Percentiles rank a stretch among this genome's conserved stretches.
phyloP scores from a whole-genome alignment of 176 grass and related monocot genomes.

The Bolboschoenus planiculmis region DNA sequence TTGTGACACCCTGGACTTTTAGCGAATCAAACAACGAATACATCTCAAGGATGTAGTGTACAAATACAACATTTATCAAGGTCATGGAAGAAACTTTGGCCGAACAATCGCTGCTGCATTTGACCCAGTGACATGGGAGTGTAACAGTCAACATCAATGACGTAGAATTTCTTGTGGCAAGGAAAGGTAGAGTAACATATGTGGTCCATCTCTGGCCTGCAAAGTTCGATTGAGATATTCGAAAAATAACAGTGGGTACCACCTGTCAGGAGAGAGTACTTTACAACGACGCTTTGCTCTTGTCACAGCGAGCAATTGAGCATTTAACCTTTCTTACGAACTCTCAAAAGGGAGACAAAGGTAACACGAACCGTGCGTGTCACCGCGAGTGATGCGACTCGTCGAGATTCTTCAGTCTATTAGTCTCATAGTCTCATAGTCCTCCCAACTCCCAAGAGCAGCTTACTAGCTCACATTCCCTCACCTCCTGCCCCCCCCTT shows the following conservation, averaged over 20 bases:
- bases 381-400: constrained; percentile 36
- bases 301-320: not conserved
- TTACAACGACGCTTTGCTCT: not conserved
- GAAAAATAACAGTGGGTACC: not conserved
- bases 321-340: not conserved
- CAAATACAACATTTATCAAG: too few species aligned
- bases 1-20: too few species aligned
- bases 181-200: not conserved
- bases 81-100: not conserved
- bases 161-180: not conserved
- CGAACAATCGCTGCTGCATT: not conserved
- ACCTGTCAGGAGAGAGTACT: not conserved
- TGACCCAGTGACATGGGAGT: not conserved
- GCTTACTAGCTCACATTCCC: constrained; percentile 7
- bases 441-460: not conserved
- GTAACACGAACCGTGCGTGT: constrained; percentile 8
- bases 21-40: too few species aligned
- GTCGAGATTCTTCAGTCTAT: constrained; percentile 1
- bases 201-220: not conserved
- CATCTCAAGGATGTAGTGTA: too few species aligned
- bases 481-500: too few species aligned
- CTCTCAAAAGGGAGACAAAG: not conserved
- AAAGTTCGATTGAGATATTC: too few species aligned
- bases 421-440: not conserved
- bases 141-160: not conserved